phyloP scores from a whole-genome alignment of 768 basidiomycete species.

The Suillus placidus region DNA sequence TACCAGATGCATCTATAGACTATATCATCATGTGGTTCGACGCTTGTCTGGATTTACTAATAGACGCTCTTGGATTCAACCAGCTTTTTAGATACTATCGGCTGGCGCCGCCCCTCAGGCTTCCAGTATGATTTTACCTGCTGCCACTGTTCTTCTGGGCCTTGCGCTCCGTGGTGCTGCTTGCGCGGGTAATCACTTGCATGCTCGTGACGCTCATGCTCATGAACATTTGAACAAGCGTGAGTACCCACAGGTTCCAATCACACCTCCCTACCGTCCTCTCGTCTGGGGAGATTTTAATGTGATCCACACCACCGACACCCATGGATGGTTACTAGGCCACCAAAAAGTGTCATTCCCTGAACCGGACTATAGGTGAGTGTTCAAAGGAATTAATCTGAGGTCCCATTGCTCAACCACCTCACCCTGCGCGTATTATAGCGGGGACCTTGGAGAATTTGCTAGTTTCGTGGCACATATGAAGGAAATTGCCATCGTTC shows the following conservation, averaged over 20 bases:
- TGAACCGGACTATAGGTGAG: constrained; percentile 73
- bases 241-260: constrained; percentile 41
- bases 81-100: not conserved
- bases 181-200: constrained; percentile 21
- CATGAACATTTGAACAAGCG: constrained; percentile 39
- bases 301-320: constrained; percentile 85
- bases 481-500: constrained; percentile 69
- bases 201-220: constrained; percentile 29
- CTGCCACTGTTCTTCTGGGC: constrained; percentile 21
- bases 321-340: constrained; percentile 80
- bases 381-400: not conserved
- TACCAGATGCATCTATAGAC: not conserved
- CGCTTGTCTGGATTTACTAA: not conserved
- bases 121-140: constrained; percentile 16
- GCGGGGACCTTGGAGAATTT: constrained; percentile 79
- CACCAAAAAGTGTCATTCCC: constrained; percentile 76
- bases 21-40: not conserved
- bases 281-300: constrained; percentile 91
- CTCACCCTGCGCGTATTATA: constrained; percentile 14
- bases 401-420: not conserved
- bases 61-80: not conserved
- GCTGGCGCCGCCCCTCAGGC: not conserved
- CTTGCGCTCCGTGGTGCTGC: constrained; percentile 20
- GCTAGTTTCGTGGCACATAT: constrained; percentile 84
- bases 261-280: constrained; percentile 62